Evolutionary conservation across 495 filamentous ascomycete species (phyloP), one percentile per base, ranked within the genome.

Genomic region (Trichocladium uniseriatum): DNA sequence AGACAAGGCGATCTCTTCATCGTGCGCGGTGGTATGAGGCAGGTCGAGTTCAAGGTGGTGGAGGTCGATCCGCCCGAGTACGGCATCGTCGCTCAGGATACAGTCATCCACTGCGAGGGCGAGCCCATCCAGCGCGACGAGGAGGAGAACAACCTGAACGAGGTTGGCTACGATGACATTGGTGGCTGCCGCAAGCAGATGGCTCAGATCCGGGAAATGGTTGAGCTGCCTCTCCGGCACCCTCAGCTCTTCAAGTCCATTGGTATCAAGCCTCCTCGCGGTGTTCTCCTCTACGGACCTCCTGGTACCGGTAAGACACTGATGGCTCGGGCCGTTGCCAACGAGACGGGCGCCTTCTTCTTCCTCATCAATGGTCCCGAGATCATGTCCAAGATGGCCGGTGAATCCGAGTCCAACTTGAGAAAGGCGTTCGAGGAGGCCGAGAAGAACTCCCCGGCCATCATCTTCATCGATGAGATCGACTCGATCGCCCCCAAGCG

Each of bases 361-460:
- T 98, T 98, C 81, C 72, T 98, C 28, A 97, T 97, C 79, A 97
- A 97, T 72, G 91, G 88, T 52, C 91, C 91, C 27, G 91, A 97
- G 69, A 95, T 97, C 73, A 97, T 97, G 91, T 95, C 90, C 38
- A 97, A 97, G 79, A 97, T 97, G 91, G 91, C 91, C 29, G 91
- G 91, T 77, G 91, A 97, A 67, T 97, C 91, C 43, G 91, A 97
- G 68, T 95, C 90, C 37, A 98, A 98, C 68, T 70, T 98, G 39
- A 82, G 91, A 56, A 96, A 96, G 72, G 91, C 91, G 11, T 98
- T 98, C 59, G 91, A 98, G 66, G 92, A 98, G 74, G 91, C 91
- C 29, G 91, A 98, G 76, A 98, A 98, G 83, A 96, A 98, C 72
- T 95, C 91, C 1, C 91, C 91, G 7, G 90, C 91, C 32, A 96